A percentile compares a stretch with the other conserved stretches of the same genome.
Evolutionary conservation across 176 grass and related monocot genomes (phyloP).

Genomic region (Urochloa ruziziensis): DNA sequence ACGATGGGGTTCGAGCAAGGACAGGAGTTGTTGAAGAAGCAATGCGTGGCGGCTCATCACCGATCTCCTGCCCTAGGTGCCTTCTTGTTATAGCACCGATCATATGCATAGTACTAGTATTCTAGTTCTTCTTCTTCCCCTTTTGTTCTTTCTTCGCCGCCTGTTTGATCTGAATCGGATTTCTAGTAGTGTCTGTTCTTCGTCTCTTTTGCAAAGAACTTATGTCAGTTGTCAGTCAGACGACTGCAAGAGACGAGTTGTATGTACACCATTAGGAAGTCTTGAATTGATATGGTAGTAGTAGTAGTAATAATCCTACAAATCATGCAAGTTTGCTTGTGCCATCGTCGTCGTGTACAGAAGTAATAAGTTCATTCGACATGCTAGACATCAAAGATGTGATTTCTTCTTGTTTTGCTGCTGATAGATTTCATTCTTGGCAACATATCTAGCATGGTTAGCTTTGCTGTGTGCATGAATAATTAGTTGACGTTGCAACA

Average conservation of each 20-base stretch:
- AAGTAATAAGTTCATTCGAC: slow-evolving; percentile 9
- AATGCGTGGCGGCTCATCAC: slow-evolving; percentile 29
- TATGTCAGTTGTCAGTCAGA: background rate
- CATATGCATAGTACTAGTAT: background rate
- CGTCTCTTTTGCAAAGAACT: slow-evolving; percentile 20
- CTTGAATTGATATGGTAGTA: background rate
- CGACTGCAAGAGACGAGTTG: slow-evolving; percentile 17
- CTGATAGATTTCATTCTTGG: background rate
- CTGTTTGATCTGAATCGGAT: slow-evolving; percentile 8
- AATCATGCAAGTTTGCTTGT: slow-evolving; percentile 10
- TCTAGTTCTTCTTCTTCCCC: background rate
- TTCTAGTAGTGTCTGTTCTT: slow-evolving; percentile 14
- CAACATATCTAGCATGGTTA: background rate
- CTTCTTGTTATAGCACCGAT: slow-evolving; percentile 35
- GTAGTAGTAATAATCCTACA: background rate
- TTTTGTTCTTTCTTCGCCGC: background rate
- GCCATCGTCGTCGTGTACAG: background rate
- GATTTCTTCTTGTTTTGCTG: background rate
- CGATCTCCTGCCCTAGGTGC: slow-evolving; percentile 47
- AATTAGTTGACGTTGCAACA: background rate
- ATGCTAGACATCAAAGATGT: background rate
- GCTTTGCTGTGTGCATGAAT: background rate
- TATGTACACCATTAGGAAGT: slow-evolving; percentile 23
- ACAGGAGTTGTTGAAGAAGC: slow-evolving; percentile 34
- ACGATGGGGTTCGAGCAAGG: slow-evolving; percentile 22